phyloP scores from a whole-genome alignment of 208 protist species.

The Trypanosomatidae sp. region DNA sequence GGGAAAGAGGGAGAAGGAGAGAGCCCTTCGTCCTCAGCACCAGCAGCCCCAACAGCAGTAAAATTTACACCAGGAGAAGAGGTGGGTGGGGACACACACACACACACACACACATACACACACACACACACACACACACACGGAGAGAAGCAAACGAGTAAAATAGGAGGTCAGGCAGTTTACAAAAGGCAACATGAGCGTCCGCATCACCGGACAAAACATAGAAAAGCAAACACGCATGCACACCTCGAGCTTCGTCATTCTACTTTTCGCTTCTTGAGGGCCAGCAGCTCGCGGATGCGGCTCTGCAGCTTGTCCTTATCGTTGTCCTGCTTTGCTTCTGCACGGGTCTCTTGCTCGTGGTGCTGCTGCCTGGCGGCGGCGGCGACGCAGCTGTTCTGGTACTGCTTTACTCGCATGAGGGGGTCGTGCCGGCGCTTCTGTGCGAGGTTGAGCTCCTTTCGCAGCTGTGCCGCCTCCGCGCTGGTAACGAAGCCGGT shows the following conservation, averaged over 20 bases:
- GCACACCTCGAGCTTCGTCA: background rate
- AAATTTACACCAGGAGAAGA: background rate
- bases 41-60: constrained; percentile 6
- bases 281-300: constrained; percentile 37
- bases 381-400: constrained; percentile 64
- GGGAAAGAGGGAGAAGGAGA: constrained; percentile 5
- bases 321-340: constrained; percentile 5
- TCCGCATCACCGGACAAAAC: background rate
- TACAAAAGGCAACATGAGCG: background rate
- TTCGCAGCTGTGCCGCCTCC: constrained; percentile 51
- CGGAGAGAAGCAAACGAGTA: too few species aligned
- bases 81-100: background rate
- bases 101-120: background rate
- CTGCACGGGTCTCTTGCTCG: constrained; percentile 15
- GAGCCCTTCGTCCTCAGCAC: background rate
- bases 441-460: constrained; percentile 62
- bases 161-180: constrained; percentile 1
- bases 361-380: constrained; percentile 46
- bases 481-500: constrained; percentile 63
- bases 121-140: too few species aligned
- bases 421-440: constrained; percentile 77
- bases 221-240: background rate
- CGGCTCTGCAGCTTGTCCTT: constrained; percentile 36
- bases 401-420: constrained; percentile 45
- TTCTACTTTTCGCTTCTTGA: constrained; percentile 22